These are phyloP conservation scores for Dissophora ornata DNA, from an alignment of 192 early-diverging fungal genomes.

Conservation along the genomic window DNA sequence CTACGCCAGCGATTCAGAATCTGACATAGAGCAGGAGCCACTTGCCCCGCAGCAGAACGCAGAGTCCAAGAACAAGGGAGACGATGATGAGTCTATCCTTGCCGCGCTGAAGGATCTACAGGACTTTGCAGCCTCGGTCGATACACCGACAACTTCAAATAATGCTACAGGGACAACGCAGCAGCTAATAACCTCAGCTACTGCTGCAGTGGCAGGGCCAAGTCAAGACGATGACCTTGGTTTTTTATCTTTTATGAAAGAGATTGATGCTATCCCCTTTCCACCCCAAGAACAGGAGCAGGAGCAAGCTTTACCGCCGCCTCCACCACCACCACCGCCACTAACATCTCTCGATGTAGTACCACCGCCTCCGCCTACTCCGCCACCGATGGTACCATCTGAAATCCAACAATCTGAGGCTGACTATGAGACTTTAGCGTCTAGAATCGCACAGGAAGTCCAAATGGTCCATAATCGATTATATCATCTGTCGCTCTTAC, in stretches of 20 bases:
- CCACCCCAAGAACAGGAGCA: constrained; percentile 3
- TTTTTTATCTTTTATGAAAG: constrained; percentile 34
- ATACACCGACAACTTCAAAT: neutral
- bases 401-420: neutral
- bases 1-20: constrained; percentile 41
- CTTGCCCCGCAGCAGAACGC: neutral
- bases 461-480: constrained; percentile 22
- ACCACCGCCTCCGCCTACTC: constrained; percentile 4
- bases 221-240: constrained; percentile 1
- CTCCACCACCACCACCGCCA: constrained; percentile 18
- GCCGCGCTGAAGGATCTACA: constrained; percentile 37
- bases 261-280: constrained; percentile 34
- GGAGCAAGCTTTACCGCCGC: neutral
- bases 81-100: constrained; percentile 18
- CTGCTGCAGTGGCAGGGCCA: neutral
- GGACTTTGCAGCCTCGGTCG: constrained; percentile 31
- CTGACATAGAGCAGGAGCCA: constrained; percentile 1
- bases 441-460: neutral
- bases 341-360: neutral
- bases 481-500: constrained; percentile 16
- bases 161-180: neutral
- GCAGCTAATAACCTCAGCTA: no score
- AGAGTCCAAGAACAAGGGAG: neutral
- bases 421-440: neutral
- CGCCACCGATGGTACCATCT: neutral